Evolutionary conservation across 2,329 filamentous ascomycete species (phyloP).

Genomic region (Epichloe typhina): DNA sequence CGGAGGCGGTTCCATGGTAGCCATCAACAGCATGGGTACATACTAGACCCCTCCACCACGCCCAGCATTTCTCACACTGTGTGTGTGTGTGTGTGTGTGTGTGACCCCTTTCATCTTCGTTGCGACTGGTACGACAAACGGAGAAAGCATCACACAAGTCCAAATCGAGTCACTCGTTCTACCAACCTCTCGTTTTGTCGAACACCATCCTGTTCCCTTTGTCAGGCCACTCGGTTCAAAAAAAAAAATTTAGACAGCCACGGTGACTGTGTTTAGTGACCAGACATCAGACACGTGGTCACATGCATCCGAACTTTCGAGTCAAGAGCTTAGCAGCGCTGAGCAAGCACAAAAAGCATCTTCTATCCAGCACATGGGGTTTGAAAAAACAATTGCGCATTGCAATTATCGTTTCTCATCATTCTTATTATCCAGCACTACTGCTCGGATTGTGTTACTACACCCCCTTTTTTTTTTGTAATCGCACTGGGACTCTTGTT

Average conservation of each 20-base stretch:
- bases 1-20: conserved; percentile 11
- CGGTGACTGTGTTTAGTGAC: neutral
- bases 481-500: neutral
- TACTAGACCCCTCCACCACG: neutral
- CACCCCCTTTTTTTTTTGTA: neutral
- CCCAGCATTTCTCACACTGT: neutral
- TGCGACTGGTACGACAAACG: neutral
- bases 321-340: neutral
- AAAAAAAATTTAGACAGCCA: neutral
- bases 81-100: too few species aligned
- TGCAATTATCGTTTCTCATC: neutral
- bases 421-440: neutral
- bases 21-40: conserved; percentile 15
- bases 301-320: neutral
- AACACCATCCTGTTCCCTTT: neutral
- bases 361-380: neutral
- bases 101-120: neutral
- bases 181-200: neutral
- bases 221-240: neutral
- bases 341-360: neutral
- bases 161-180: neutral
- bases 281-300: neutral
- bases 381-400: neutral
- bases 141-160: neutral
- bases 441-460: neutral